Percentiles rank a stretch among this genome's conserved stretches.
phyloP scores from a whole-genome alignment of 2,329 filamentous ascomycete species.

The Venturia carpophila region DNA sequence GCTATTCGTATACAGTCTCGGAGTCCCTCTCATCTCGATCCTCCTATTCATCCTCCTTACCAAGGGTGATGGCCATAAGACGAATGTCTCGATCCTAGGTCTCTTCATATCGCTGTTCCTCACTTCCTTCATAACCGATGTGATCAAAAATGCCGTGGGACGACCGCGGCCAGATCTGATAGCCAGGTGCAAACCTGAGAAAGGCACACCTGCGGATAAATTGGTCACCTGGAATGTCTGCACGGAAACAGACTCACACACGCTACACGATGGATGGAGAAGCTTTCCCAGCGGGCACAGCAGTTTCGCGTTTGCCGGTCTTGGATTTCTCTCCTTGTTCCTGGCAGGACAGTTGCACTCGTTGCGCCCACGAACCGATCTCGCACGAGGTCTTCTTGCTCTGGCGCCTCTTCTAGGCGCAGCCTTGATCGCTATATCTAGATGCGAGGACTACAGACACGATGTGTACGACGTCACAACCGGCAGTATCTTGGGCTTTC shows the following conservation, averaged over 20 bases:
- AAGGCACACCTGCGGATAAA: constrained; percentile 47
- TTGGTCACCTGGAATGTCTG: constrained; percentile 61
- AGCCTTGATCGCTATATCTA: constrained; percentile 51
- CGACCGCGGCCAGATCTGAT: constrained; percentile 80
- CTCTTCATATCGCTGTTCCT: constrained; percentile 68
- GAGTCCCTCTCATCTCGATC: constrained; percentile 61
- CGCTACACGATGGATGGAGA: constrained; percentile 74
- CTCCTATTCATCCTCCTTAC: constrained; percentile 55
- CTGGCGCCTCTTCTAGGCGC: constrained; percentile 50
- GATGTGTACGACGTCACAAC: constrained; percentile 55
- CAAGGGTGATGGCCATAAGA: constrained; percentile 63
- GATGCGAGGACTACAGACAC: constrained; percentile 57
- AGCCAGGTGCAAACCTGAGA: constrained; percentile 68
- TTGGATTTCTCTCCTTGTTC: constrained; percentile 67
- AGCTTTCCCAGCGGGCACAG: constrained; percentile 76
- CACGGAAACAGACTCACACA: constrained; percentile 60
- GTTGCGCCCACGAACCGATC: constrained; percentile 50
- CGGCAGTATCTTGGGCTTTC: constrained; percentile 47
- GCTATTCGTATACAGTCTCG: constrained; percentile 72
- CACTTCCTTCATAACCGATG: constrained; percentile 75
- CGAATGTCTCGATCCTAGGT: constrained; percentile 77
- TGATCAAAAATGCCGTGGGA: constrained; percentile 83
- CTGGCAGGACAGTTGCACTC: constrained; percentile 58
- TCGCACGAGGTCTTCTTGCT: constrained; percentile 47
- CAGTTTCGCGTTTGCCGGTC: constrained; percentile 68